These are phyloP conservation scores for Ampelocalamus luodianensis DNA, from an alignment of 176 grass and related monocot species.

Conservation along the genomic window DNA sequence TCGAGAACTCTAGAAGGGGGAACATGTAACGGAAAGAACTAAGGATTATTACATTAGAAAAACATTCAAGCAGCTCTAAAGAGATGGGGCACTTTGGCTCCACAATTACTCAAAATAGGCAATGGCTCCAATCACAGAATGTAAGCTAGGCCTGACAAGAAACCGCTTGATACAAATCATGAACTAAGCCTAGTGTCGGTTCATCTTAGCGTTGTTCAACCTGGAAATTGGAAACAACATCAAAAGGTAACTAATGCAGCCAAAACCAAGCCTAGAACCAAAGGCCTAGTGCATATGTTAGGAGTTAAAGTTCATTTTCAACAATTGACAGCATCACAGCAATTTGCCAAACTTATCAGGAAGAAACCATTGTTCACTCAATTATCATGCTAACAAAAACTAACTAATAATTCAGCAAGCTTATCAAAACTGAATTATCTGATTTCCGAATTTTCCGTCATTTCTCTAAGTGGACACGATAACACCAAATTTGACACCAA, in stretches of 20 bases:
- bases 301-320: neutral
- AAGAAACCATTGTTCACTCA: neutral
- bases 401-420: conserved; percentile 14
- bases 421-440: conserved; percentile 5
- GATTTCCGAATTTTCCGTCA: neutral
- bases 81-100: conserved; percentile 1
- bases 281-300: neutral
- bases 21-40: conserved; percentile 16
- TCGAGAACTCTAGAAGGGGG: neutral
- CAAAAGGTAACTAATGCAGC: neutral
- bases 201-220: conserved; percentile 7
- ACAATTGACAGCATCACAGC: conserved; percentile 5
- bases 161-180: conserved; percentile 33
- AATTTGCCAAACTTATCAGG: conserved; percentile 17
- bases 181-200: conserved; percentile 7
- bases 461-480: neutral
- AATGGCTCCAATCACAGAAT: neutral
- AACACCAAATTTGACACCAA: conserved; percentile 2
- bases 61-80: conserved; percentile 16
- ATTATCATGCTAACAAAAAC: neutral
- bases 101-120: conserved; percentile 11
- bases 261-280: conserved; percentile 18
- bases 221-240: conserved; percentile 20
- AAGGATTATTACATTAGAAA: neutral
- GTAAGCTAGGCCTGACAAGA: conserved; percentile 5